Evolutionary conservation across 1,284 basidiomycete genomes (phyloP).

Genomic region (Trametes versicolor): DNA sequence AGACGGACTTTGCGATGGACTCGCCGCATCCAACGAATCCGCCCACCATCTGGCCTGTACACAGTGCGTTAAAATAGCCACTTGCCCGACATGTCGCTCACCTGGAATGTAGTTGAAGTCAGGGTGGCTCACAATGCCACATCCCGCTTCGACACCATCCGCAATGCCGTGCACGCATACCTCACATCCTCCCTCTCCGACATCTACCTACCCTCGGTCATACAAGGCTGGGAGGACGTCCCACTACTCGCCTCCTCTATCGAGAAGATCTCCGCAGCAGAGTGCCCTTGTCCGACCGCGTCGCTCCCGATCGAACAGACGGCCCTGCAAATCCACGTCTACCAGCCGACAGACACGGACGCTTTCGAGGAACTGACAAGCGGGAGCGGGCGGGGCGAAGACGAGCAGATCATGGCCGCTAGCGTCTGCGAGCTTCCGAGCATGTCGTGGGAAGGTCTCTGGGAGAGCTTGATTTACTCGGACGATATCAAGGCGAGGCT

Average conservation of each 20-base stretch:
- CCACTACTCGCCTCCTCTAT: slow-evolving; percentile 79
- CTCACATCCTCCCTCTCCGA: slow-evolving; percentile 67
- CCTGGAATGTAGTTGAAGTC: slow-evolving; percentile 77
- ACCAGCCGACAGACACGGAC: slow-evolving; percentile 78
- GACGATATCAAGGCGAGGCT: slow-evolving; percentile 91
- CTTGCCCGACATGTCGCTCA: slow-evolving; percentile 1
- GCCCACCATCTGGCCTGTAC: slow-evolving; percentile 62
- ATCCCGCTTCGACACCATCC: slow-evolving; percentile 77
- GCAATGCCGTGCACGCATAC: slow-evolving; percentile 68
- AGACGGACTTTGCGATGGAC: slow-evolving; percentile 39
- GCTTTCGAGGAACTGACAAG: slow-evolving; percentile 84
- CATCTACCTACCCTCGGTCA: slow-evolving; percentile 70
- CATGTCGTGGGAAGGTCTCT: slow-evolving; percentile 86
- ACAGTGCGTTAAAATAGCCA: slow-evolving; percentile 52
- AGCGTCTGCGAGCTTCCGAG: slow-evolving; percentile 89
- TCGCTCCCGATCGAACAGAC: slow-evolving; percentile 68
- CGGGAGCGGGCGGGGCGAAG: slow-evolving; percentile 67
- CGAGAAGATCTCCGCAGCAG: slow-evolving; percentile 83
- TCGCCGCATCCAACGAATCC: slow-evolving; percentile 33
- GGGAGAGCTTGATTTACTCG: slow-evolving; percentile 91
- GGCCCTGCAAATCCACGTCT: slow-evolving; percentile 85
- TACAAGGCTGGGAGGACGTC: slow-evolving; percentile 80
- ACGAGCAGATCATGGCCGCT: slow-evolving; percentile 86
- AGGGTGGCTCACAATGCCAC: slow-evolving; percentile 73
- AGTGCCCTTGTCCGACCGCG: slow-evolving; percentile 62